Conservation (phyloP, 169 alveolate genomes). For the Plasmodium malariae region DNA sequence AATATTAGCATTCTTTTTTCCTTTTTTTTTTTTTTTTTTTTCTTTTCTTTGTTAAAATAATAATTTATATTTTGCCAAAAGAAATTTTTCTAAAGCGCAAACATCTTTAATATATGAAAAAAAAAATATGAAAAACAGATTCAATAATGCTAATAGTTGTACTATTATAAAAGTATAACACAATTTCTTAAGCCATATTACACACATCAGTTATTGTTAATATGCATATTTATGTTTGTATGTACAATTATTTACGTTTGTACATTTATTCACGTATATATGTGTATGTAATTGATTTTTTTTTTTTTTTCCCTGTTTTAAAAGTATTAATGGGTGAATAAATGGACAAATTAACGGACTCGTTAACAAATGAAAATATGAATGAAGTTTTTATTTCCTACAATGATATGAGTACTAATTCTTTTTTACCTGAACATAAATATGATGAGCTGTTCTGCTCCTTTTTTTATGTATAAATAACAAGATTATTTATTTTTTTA, state of each 20-base stretch:
- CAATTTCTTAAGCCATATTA: not conserved
- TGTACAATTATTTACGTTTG: not conserved
- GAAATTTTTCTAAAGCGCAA: not conserved
- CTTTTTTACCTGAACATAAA: not conserved
- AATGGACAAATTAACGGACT: conserved; percentile 19
- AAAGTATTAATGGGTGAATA: not conserved
- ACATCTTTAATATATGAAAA: conserved; percentile 11
- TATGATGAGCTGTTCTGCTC: not conserved
- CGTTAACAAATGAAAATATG: conserved; percentile 33
- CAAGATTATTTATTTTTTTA: not conserved
- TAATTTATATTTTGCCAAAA: not conserved
- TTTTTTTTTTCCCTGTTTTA: conserved; percentile 6
- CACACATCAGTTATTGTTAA: too few species aligned
- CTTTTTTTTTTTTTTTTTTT: conserved; percentile 16
- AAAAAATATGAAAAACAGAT: not conserved
- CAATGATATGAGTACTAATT: conserved; percentile 54
- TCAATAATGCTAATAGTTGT: not conserved
- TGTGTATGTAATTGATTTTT: conserved; percentile 8
- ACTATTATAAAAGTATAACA: not conserved
- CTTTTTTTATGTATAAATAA: conserved; percentile 7
- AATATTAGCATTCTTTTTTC: not conserved
- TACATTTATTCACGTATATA: not conserved
- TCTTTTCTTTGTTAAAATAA: too few species aligned
- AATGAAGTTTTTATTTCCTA: conserved; percentile 65
- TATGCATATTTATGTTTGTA: not conserved